Evolutionary conservation across 2,329 filamentous ascomycete species (phyloP).

Genomic region (Iodosphaeria phyllophila): DNA sequence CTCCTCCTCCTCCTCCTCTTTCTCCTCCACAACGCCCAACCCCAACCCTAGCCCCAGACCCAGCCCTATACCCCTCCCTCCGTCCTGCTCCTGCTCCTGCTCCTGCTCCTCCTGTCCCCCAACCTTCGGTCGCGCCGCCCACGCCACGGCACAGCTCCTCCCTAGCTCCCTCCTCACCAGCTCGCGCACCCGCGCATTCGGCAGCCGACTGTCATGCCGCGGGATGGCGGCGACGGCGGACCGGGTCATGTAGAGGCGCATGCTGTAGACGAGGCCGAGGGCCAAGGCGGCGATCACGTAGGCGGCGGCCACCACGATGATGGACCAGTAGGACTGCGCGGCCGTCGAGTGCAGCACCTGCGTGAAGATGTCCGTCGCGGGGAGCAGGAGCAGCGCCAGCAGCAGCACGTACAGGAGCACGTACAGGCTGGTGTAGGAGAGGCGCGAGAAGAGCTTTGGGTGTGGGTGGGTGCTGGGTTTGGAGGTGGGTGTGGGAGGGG

Average conservation of each 20-base stretch:
- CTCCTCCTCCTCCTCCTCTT: conserved; percentile 2
- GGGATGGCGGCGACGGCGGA: conserved; percentile 67
- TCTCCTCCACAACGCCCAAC: conserved; percentile 4
- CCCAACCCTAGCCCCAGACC: no score
- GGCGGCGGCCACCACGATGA: conserved; percentile 55
- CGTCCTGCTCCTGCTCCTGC: conserved; percentile 4
- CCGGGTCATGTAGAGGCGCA: conserved; percentile 73
- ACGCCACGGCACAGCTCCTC: conserved; percentile 65
- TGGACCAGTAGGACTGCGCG: conserved; percentile 65
- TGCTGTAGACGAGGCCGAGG: conserved; percentile 59
- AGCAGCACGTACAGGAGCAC: conserved; percentile 57
- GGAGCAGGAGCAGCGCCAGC: conserved; percentile 55
- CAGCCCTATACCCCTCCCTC: no score
- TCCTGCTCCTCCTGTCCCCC: conserved; percentile 11
- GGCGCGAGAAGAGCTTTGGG: conserved; percentile 45
- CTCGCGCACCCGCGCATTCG: conserved; percentile 56
- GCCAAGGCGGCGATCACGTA: conserved; percentile 57
- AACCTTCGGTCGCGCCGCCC: conserved; percentile 54
- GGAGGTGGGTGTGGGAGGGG: neutral
- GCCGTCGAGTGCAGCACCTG: conserved; percentile 44
- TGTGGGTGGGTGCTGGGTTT: conserved; percentile 4
- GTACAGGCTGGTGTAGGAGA: conserved; percentile 70
- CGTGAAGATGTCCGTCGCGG: conserved; percentile 64
- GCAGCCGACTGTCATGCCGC: no score
- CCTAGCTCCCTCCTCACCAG: conserved; percentile 57